Evolutionary conservation across 1,284 basidiomycete genomes (phyloP).

Genomic region (Stereum hirsutum): DNA sequence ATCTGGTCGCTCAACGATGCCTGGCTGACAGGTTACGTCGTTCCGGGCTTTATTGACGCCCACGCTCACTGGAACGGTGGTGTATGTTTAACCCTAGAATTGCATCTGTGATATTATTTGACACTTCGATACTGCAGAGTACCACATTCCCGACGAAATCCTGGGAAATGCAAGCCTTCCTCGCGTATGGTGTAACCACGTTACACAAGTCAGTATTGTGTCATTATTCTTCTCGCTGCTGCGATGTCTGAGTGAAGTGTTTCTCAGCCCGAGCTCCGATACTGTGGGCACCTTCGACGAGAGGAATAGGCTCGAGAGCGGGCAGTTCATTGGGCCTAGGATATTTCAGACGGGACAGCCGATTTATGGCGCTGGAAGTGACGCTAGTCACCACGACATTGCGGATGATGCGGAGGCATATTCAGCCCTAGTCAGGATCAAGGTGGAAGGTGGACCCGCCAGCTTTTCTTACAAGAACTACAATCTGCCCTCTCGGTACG

Average conservation of each 20-base stretch:
- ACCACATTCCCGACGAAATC: constrained; percentile 49
- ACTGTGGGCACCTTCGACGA: constrained; percentile 54
- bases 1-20: too few relatives aligned
- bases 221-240: neutral
- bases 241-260: too few relatives aligned
- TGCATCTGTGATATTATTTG: too few relatives aligned
- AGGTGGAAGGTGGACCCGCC: constrained; percentile 58
- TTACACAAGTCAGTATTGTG: constrained; percentile 61
- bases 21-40: constrained; percentile 42
- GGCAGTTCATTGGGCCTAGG: constrained; percentile 56
- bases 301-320: constrained; percentile 56
- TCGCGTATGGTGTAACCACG: constrained; percentile 71
- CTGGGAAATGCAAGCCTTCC: constrained; percentile 68
- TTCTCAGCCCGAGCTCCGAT: constrained; percentile 48
- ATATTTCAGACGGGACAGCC: constrained; percentile 60
- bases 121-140: too few relatives aligned
- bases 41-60: constrained; percentile 67
- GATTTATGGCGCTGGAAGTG: constrained; percentile 52
- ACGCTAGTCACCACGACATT: constrained; percentile 52
- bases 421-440: constrained; percentile 56
- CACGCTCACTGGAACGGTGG: constrained; percentile 62
- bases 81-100: too few relatives aligned
- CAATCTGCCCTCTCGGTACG: constrained; percentile 53
- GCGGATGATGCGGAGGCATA: constrained; percentile 49
- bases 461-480: constrained; percentile 74